These are phyloP conservation scores for Debaryomyces subglobosus DNA, from an alignment of 1,139 yeast species.

Conservation along the genomic window DNA sequence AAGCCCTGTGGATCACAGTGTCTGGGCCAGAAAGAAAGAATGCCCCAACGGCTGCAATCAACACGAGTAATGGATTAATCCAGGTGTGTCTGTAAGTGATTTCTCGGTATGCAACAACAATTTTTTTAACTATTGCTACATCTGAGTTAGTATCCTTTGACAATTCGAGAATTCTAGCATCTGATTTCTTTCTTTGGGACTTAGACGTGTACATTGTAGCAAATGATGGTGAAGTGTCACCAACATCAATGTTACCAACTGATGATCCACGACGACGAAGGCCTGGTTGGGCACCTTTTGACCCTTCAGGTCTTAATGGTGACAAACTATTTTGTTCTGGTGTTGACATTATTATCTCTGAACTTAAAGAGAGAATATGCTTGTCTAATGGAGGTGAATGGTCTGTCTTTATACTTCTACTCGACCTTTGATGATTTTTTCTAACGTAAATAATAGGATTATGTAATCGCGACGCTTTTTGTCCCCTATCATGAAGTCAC, in stretches of 20 bases:
- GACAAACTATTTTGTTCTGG: not conserved
- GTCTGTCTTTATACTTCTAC: not conserved
- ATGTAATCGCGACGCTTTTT: not conserved
- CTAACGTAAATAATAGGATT: not conserved
- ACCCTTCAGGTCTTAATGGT: not conserved
- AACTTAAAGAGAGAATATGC: not conserved
- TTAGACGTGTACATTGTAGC: slow-evolving; percentile 49
- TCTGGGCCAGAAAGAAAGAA: slow-evolving; percentile 55
- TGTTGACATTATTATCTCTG: not conserved
- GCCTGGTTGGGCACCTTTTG: slow-evolving; percentile 5
- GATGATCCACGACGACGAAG: slow-evolving; percentile 54
- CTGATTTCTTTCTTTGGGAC: slow-evolving; percentile 35
- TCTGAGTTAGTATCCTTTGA: slow-evolving; percentile 35
- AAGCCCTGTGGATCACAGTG: slow-evolving; percentile 55
- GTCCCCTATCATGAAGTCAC: slow-evolving; percentile 3
- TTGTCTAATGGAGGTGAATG: not conserved
- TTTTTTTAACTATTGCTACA: slow-evolving; percentile 48
- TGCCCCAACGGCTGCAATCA: slow-evolving; percentile 38
- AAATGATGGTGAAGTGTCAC: slow-evolving; percentile 58
- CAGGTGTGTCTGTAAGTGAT: slow-evolving; percentile 74
- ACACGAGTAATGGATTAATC: slow-evolving; percentile 65
- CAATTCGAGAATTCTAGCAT: slow-evolving; percentile 37
- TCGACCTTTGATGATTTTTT: not conserved
- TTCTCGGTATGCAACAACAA: slow-evolving; percentile 61
- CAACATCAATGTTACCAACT: slow-evolving; percentile 59